phyloP scores from a whole-genome alignment of 495 filamentous ascomycete genomes.

The Bacidia rubella region DNA sequence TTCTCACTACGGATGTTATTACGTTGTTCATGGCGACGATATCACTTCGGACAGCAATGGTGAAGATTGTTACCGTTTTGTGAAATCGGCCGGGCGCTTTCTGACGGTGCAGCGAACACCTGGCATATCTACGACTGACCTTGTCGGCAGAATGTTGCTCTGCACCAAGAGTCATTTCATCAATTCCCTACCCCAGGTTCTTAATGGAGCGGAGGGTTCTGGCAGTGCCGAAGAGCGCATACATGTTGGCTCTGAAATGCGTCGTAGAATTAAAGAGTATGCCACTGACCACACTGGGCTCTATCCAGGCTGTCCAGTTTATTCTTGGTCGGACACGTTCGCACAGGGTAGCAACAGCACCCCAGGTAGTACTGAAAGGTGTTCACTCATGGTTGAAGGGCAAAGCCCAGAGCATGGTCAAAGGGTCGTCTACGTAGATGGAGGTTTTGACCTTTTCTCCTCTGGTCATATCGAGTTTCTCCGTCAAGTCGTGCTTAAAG shows the following conservation, averaged over 20 bases:
- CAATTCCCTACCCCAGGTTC: conserved; percentile 49
- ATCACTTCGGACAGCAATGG: conserved; percentile 75
- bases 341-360: no score
- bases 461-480: conserved; percentile 95
- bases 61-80: conserved; percentile 92
- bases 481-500: conserved; percentile 52
- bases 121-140: conserved; percentile 90
- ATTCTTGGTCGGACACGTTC: conserved; percentile 45
- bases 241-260: conserved; percentile 45
- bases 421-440: conserved; percentile 84
- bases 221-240: conserved; percentile 53
- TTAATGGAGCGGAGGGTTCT: conserved; percentile 58
- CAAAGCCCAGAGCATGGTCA: conserved; percentile 57
- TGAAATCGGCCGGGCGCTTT: conserved; percentile 84
- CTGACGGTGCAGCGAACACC: conserved; percentile 92
- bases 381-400: conserved; percentile 45
- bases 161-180: conserved; percentile 86
- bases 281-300: conserved; percentile 71
- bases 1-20: conserved; percentile 81
- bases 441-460: conserved; percentile 93
- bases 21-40: conserved; percentile 86
- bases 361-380: not conserved
- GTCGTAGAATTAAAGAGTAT: conserved; percentile 64
- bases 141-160: conserved; percentile 92
- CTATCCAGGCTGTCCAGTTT: conserved; percentile 59